Base-by-base conservation (phyloP, 768 basidiomycete species). In the Leccinum subtestaceum region DNA sequence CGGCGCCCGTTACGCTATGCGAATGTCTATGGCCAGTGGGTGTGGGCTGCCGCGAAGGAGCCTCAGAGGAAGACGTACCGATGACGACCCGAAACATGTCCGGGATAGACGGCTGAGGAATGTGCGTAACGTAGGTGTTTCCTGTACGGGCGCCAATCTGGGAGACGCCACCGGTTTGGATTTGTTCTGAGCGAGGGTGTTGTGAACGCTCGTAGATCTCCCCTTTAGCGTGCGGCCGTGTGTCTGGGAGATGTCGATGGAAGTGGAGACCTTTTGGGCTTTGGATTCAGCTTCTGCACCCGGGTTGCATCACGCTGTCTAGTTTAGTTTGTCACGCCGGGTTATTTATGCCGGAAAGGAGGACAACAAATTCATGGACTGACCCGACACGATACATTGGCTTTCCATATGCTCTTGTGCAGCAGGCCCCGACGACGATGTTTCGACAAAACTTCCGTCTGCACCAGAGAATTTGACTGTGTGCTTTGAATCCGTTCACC, bases 31-130 rank as follows among this genome's bases (percentile, higher is more conserved):
- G 84, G 43, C 85, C 87, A 1, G 75, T 70, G 5, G 73, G 63
- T 0, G 71, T 64, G 21, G 72, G 73, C 60, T 65, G 70, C 54
- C 61, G 68, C 50, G 56, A 74, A 34, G 62, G 63, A 21, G 64
- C 69, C 75, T 59, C 73, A 65, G 57, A 71, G 77, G 73, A 64
- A 51, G 65, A 59, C 52, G 58, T 59, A 57, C 66, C 43, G n/a
- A 64, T 59, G 43, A 62, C 67, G 32, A 67, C 55, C 38, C 69
- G 66, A 47, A 74, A 74, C 67, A 75, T 69, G 61, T 90, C 88
- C 1, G 89, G 84, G 52, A 90, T 91, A 12, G 90, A 92, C 89
- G n/a, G n/a, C n/a, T n/a, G n/a, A n/a, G n/a, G n/a, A n/a, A n/a
- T n/a, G n/a, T n/a, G n/a, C n/a, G n/a, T n/a, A n/a, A n/a, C n/a